Conservation (phyloP, 352 stramenopile genomes). For the Phytophthora niederhauseri region DNA sequence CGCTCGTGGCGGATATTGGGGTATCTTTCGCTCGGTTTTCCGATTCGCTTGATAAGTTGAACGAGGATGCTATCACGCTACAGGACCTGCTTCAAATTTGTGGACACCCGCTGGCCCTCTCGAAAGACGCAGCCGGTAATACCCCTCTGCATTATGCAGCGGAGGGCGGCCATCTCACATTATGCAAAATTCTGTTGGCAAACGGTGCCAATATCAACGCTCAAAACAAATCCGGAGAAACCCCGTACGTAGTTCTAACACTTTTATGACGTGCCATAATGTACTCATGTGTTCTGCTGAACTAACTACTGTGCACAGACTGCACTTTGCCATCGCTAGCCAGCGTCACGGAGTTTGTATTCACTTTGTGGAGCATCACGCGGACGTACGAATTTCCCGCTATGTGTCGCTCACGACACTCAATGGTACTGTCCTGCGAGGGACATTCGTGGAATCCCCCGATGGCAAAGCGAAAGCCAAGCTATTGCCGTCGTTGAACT, state of each 20-base stretch:
- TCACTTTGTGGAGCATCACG: constrained; percentile 62
- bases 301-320: constrained; percentile 30
- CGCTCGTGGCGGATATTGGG: constrained; percentile 56
- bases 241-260: constrained; percentile 53
- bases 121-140: constrained; percentile 67
- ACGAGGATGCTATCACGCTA: constrained; percentile 56
- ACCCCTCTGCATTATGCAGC: constrained; percentile 81
- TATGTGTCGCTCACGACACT: constrained; percentile 63
- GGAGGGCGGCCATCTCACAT: constrained; percentile 70
- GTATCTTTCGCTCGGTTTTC: constrained; percentile 70
- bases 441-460: constrained; percentile 69
- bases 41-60: constrained; percentile 67
- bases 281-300: background rate
- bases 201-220: constrained; percentile 78
- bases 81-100: constrained; percentile 74
- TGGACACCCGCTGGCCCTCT: constrained; percentile 70
- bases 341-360: constrained; percentile 71
- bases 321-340: constrained; percentile 86
- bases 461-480: constrained; percentile 54
- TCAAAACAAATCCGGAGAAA: constrained; percentile 81
- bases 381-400: constrained; percentile 65
- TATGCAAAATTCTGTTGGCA: constrained; percentile 67
- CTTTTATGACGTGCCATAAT: background rate
- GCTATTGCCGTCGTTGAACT: constrained; percentile 63
- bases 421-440: constrained; percentile 57